phyloP scores from a whole-genome alignment of 2,329 filamentous ascomycete species.

The Epicoccum sorghinum region DNA sequence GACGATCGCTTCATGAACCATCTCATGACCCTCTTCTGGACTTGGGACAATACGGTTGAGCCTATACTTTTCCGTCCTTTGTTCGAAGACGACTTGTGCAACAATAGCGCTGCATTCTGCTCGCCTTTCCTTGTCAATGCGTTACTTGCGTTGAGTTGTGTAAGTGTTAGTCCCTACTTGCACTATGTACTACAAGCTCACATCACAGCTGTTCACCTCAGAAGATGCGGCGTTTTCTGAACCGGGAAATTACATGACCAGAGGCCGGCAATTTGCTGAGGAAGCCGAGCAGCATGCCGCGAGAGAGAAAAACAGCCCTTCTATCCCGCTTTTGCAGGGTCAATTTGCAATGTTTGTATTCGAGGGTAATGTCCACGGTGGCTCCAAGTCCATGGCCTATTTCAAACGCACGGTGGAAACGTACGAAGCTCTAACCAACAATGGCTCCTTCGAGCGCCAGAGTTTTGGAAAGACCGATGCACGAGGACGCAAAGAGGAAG shows the following conservation, averaged over 20 bases:
- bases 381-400: background rate
- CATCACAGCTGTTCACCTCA: background rate
- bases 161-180: background rate
- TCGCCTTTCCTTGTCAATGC: constrained; percentile 4
- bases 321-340: background rate
- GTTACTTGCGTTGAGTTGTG: background rate
- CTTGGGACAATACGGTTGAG: background rate
- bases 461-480: background rate
- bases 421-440: background rate
- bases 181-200: background rate
- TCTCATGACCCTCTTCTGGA: background rate
- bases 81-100: background rate
- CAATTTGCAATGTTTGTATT: background rate
- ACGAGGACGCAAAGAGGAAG: background rate
- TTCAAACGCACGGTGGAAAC: background rate
- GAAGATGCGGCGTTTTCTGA: background rate
- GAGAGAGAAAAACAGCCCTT: background rate
- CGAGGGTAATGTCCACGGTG: background rate
- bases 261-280: background rate
- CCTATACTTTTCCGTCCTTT: background rate
- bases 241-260: background rate
- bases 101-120: background rate
- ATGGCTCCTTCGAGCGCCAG: background rate
- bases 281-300: background rate
- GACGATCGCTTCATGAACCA: background rate